Conservation (phyloP, 257 asterid species). For the Ehretia macrophylla region DNA sequence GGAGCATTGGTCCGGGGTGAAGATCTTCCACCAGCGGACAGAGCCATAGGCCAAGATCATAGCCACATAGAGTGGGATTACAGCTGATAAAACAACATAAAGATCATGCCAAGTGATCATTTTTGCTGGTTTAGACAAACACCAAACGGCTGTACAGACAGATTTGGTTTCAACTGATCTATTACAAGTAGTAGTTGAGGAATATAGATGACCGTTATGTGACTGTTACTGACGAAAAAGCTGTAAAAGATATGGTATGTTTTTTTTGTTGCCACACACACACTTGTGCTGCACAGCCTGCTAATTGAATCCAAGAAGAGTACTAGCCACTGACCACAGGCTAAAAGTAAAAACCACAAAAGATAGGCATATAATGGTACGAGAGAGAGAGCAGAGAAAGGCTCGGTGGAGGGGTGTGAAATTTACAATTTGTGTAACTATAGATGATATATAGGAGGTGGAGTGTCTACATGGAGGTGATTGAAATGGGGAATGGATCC, state of each 20-base stretch:
- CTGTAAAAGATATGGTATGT: constrained; percentile 13
- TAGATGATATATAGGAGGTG: no score
- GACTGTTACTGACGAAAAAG: constrained; percentile 42
- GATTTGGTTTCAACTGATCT: not conserved
- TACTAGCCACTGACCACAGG: not conserved
- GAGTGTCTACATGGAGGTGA: no score
- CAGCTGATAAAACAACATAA: constrained; percentile 73
- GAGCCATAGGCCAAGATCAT: constrained; percentile 95
- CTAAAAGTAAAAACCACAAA: not conserved
- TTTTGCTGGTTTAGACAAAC: constrained; percentile 6
- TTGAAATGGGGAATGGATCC: no score
- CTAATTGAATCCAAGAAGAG: not conserved
- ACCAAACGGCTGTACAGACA: not conserved
- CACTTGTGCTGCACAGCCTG: constrained; percentile 3
- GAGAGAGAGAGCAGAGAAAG: not conserved
- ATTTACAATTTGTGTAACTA: no score
- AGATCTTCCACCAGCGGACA: constrained; percentile 96
- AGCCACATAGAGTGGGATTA: constrained; percentile 83
- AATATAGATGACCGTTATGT: constrained; percentile 27
- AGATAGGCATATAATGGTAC: not conserved
- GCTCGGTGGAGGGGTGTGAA: no score
- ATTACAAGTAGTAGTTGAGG: constrained; percentile 18
- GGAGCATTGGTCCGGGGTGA: constrained; percentile 91
- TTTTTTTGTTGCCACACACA: constrained; percentile 17
- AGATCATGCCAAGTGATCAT: constrained; percentile 86